Evolutionary conservation across 331 rosid species (phyloP).

Genomic region (Pyracantha coccinea): DNA sequence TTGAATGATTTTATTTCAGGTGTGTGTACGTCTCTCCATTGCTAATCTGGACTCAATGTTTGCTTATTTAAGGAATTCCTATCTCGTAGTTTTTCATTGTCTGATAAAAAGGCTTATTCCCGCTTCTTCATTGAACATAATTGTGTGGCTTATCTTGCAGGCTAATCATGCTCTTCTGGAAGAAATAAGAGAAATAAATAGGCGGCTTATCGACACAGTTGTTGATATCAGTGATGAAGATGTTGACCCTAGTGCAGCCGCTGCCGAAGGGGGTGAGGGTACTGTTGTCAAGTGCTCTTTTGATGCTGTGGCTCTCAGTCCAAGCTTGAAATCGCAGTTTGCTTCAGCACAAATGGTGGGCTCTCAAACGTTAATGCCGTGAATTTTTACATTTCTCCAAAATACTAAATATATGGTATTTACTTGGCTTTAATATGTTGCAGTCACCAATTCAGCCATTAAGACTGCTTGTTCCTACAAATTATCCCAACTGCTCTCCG

Average conservation of each 20-base stretch:
- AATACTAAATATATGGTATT: background rate
- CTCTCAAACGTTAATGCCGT: slow-evolving; percentile 2
- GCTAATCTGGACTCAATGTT: background rate
- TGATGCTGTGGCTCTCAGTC: slow-evolving; percentile 91
- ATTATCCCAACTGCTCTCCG: slow-evolving; percentile 92
- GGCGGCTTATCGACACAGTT: slow-evolving; percentile 82
- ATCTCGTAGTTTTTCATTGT: background rate
- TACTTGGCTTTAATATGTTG: slow-evolving; percentile 28
- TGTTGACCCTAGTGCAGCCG: slow-evolving; percentile 66
- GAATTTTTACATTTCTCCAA: slow-evolving; percentile 3
- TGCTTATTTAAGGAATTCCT: background rate
- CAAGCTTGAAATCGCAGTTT: slow-evolving; percentile 77
- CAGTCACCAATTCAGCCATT: slow-evolving; percentile 96
- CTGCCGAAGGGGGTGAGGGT: slow-evolving; percentile 77
- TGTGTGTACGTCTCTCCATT: background rate
- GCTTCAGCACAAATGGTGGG: slow-evolving; percentile 81
- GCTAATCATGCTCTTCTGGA: slow-evolving; percentile 81
- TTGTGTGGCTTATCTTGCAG: slow-evolving; percentile 33
- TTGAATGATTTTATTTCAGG: background rate
- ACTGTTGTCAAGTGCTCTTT: slow-evolving; percentile 86
- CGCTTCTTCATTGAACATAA: background rate
- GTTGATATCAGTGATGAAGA: slow-evolving; percentile 78
- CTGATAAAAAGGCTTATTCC: background rate
- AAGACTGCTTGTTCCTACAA: slow-evolving; percentile 89
- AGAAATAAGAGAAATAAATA: slow-evolving; percentile 89